phyloP scores from a whole-genome alignment of 2,329 filamentous ascomycete species.

The Colletotrichum lindemuthianum region DNA sequence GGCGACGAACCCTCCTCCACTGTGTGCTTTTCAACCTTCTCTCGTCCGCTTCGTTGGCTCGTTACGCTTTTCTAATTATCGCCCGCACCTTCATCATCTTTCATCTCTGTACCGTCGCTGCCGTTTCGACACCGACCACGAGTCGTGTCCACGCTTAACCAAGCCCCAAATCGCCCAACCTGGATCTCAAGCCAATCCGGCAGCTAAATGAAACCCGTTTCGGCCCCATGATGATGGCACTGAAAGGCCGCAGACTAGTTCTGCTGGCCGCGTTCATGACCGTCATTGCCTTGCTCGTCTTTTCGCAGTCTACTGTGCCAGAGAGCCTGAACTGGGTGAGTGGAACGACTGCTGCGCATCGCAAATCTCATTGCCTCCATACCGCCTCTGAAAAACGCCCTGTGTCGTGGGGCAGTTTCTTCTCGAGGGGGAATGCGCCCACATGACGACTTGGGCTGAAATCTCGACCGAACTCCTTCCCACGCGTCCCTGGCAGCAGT shows the following conservation, averaged over 20 bases:
- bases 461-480: slow-evolving; percentile 25
- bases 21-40: slow-evolving; percentile 14
- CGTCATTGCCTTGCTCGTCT: slow-evolving; percentile 24
- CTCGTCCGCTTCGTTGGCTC: slow-evolving; percentile 11
- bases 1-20: slow-evolving; percentile 16
- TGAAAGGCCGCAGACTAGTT: slow-evolving; percentile 34
- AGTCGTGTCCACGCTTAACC: slow-evolving; percentile 2
- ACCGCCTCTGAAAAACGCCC: slow-evolving; percentile 14
- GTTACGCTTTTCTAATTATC: slow-evolving; percentile 29
- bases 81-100: slow-evolving; percentile 2
- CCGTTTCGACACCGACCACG: slow-evolving; percentile 1
- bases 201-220: slow-evolving; percentile 32
- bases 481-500: slow-evolving; percentile 14
- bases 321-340: slow-evolving; percentile 35
- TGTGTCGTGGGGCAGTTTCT: neutral
- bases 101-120: neutral
- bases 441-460: slow-evolving; percentile 28
- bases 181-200: slow-evolving; percentile 32
- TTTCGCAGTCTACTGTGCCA: slow-evolving; percentile 32
- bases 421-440: slow-evolving; percentile 15
- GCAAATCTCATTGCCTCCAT: neutral
- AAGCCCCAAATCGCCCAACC: slow-evolving; percentile 14
- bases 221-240: slow-evolving; percentile 30
- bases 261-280: slow-evolving; percentile 30
- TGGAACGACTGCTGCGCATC: slow-evolving; percentile 13